Evolutionary conservation across 805 yeast species (phyloP), one percentile per base, ranked within the genome.

Genomic region (Spathaspora gorwiae): DNA sequence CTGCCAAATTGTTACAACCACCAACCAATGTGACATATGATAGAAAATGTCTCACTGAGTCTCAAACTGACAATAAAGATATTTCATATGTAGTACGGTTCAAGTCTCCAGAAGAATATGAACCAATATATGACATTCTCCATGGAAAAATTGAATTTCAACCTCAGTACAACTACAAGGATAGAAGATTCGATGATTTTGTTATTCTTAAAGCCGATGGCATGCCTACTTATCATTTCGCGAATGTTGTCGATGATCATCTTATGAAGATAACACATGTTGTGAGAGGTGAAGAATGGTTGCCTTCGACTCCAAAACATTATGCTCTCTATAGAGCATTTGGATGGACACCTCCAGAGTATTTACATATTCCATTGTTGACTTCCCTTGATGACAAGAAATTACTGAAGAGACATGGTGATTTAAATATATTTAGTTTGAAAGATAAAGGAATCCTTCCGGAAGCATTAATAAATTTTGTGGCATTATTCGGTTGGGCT

Each of bases 251-350:
- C 3, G 99, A 94, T 60, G 99, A 94, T 60, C 95, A 90, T 61
- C 66, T 87, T 39, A 94, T 94, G 99, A 64, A 80, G 39, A 86
- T 94, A 37, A 87, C 97, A 0, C 97, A 94, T 64, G 99, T 94
- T 7, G 81, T 94, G 5, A 74, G 99, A 53, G 99, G 99, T 31
- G 99, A 94, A 59, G 99, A 94, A 62, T 94, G 99, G 99, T 68
- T 94, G 9, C 86, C 96, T 1, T 88, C 98, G 0, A 94, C 99
- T 0, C 96, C 97, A 2, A 92, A 90, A 55, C 99, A 94, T 57
- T 74, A 90, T 39, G 92, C 96, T 0, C 62, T 94, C 42, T 95
- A 94, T 60, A 55, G 75, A 13, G 95, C 97, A 0, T 84, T 92
- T 59, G 88, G 87, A 0, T 92, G 97, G 97, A 51, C 57, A 0